These are phyloP conservation scores for Oemleria cerasiformis DNA, from an alignment of 306 rosid species.

Conservation along the genomic window DNA sequence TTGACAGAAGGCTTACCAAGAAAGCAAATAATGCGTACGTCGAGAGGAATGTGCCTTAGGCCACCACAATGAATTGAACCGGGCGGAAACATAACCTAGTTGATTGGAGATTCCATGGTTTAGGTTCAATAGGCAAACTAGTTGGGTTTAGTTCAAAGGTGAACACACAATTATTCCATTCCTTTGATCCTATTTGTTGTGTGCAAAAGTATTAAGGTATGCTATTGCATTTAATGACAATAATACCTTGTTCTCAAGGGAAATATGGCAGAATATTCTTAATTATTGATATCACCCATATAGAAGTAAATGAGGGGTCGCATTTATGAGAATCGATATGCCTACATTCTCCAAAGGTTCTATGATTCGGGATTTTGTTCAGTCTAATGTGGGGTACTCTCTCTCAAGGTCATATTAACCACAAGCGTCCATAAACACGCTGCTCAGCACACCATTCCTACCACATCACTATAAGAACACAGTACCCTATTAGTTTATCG, in stretches of 20 bases:
- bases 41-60: neutral
- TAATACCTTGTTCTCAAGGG: neutral
- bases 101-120: neutral
- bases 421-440: no score
- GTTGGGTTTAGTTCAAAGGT: neutral
- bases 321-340: neutral
- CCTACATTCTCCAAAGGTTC: neutral
- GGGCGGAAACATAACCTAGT: neutral
- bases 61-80: neutral
- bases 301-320: no score
- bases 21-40: neutral
- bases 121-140: neutral
- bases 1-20: neutral
- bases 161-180: neutral
- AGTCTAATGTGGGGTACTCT: no score
- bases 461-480: no score
- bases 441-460: no score
- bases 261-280: neutral
- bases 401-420: no score
- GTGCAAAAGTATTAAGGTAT: neutral
- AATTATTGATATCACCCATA: neutral
- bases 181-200: neutral
- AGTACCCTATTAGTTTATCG: no score
- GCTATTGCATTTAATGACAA: neutral
- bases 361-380: neutral